A percentile compares a stretch with the other conserved stretches of the same genome.
These are phyloP conservation scores for Pseudocercospora pini-densiflorae DNA, from an alignment of 2,329 filamentous ascomycete species.

Conservation along the genomic window DNA sequence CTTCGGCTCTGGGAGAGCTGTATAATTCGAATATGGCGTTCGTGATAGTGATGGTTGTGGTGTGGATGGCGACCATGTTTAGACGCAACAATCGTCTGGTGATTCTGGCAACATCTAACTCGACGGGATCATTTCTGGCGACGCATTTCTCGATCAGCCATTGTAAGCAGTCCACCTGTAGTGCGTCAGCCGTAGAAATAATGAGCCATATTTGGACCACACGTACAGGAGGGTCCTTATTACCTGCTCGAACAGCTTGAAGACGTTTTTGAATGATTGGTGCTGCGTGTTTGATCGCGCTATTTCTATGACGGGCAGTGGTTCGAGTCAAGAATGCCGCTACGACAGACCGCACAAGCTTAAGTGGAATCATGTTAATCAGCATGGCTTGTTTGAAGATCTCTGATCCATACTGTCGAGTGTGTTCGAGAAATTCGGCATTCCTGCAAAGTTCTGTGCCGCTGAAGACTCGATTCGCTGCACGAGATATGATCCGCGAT, in stretches of 20 bases:
- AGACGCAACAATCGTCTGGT: conserved; percentile 27
- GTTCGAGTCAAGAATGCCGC: conserved; percentile 2
- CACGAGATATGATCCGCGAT: conserved; percentile 25
- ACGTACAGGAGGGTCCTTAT: conserved; percentile 2
- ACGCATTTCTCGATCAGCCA: conserved; percentile 27
- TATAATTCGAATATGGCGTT: conserved; percentile 32
- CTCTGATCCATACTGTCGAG: conserved; percentile 17
- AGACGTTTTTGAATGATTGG: conserved; percentile 12
- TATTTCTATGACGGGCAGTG: not conserved
- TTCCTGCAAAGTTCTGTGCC: conserved; percentile 28
- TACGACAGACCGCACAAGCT: not conserved
- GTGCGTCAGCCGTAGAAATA: too few species aligned
- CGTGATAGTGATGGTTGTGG: conserved; percentile 29
- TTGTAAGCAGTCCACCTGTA: conserved; percentile 23
- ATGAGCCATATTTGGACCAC: too few species aligned
- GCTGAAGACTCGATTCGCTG: conserved; percentile 28
- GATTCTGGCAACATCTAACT: conserved; percentile 20
- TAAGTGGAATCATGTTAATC: conserved; percentile 23
- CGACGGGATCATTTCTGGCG: conserved; percentile 11
- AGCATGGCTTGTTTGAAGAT: conserved; percentile 21
- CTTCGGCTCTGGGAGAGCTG: conserved; percentile 24
- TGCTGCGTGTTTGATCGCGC: not conserved
- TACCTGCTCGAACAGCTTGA: not conserved
- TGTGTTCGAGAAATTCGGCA: conserved; percentile 23
- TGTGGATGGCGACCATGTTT: conserved; percentile 37